These are phyloP conservation scores for Trypanosoma vivax DNA, from an alignment of 208 protist genomes.

Conservation along the genomic window DNA sequence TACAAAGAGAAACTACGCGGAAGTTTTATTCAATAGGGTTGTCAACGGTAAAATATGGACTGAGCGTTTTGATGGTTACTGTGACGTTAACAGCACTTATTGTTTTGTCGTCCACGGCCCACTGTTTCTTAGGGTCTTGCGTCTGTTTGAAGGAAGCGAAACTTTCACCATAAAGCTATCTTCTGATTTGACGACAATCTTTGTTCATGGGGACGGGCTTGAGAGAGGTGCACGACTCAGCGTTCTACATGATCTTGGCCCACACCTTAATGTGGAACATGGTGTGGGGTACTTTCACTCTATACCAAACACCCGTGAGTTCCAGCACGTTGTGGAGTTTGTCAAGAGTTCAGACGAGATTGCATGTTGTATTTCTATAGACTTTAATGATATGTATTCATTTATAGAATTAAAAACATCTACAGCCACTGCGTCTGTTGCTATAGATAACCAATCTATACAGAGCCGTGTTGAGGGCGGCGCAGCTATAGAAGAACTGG, in stretches of 20 bases:
- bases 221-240: slow-evolving; percentile 34
- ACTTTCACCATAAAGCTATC: slow-evolving; percentile 34
- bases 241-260: slow-evolving; percentile 57
- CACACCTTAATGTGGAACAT: slow-evolving; percentile 44
- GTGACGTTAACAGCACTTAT: slow-evolving; percentile 13
- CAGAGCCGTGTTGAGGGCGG: slow-evolving; percentile 20
- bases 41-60: neutral
- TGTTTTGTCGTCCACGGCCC: slow-evolving; percentile 41
- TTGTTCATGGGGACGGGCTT: slow-evolving; percentile 31
- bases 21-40: slow-evolving; percentile 17
- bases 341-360: slow-evolving; percentile 33
- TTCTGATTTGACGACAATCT: slow-evolving; percentile 26
- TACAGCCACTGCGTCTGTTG: slow-evolving; percentile 14
- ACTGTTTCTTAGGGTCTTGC: slow-evolving; percentile 32
- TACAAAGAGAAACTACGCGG: slow-evolving; percentile 53
- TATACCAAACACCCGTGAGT: slow-evolving; percentile 39
- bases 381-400: slow-evolving; percentile 25
- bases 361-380: slow-evolving; percentile 31
- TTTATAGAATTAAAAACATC: slow-evolving; percentile 31
- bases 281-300: slow-evolving; percentile 29
- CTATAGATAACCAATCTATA: slow-evolving; percentile 19
- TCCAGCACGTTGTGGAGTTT: slow-evolving; percentile 40
- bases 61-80: neutral
- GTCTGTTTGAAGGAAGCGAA: slow-evolving; percentile 37
- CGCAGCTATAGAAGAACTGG: slow-evolving; percentile 38